These are phyloP conservation scores for Mimosa bimucronata DNA, from an alignment of 306 rosid genomes.

Conservation along the genomic window DNA sequence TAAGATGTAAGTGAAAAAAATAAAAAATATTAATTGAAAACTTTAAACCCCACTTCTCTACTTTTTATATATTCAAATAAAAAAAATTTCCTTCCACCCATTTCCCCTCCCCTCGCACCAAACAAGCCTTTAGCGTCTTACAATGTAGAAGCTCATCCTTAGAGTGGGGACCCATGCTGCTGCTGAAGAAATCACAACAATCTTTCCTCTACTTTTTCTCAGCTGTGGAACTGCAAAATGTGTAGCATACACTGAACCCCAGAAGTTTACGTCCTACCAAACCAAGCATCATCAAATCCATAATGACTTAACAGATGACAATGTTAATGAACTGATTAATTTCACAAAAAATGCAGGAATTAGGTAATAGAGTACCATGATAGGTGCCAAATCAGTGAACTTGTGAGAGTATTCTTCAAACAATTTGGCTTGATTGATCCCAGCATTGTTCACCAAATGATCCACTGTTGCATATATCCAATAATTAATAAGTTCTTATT, in stretches of 20 bases:
- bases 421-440: not conserved
- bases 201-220: constrained; percentile 33
- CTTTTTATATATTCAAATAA: too few relatives aligned
- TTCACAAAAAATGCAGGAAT: not conserved
- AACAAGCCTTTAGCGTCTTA: too few relatives aligned
- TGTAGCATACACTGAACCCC: constrained; percentile 30
- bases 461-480: constrained; percentile 1
- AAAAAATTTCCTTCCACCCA: too few relatives aligned
- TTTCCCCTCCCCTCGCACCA: too few relatives aligned
- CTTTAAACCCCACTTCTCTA: too few relatives aligned
- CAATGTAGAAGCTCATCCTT: constrained; percentile 7
- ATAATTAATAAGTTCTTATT: not conserved
- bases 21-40: too few relatives aligned
- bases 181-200: constrained; percentile 23
- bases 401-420: not conserved
- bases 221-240: constrained; percentile 27
- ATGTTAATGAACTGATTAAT: not conserved
- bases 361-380: not conserved
- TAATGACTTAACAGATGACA: not conserved
- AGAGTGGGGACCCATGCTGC: not conserved
- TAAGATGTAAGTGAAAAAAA: too few relatives aligned
- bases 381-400: constrained; percentile 16
- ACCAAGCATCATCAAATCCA: not conserved
- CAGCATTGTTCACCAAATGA: constrained; percentile 35
- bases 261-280: constrained; percentile 22